Percentiles rank a stretch among this genome's conserved stretches.
phyloP scores from a whole-genome alignment of 805 yeast species.

The Hanseniaspora thailandica region DNA sequence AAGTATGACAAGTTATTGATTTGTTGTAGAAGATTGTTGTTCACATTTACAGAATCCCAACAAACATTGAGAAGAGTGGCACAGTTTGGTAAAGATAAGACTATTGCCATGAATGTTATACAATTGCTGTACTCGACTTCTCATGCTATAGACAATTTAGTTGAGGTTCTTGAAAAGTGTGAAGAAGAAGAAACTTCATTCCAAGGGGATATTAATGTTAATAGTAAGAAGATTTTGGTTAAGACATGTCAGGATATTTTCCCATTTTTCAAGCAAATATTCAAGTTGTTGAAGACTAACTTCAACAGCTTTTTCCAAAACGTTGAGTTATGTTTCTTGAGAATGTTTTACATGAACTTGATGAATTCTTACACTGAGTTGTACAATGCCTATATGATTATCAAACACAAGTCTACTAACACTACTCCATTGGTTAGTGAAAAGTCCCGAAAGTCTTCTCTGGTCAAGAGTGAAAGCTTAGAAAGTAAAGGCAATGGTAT shows the following conservation, averaged over 20 bases:
- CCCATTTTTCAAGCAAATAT: conserved; percentile 41
- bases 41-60: conserved; percentile 54
- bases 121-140: conserved; percentile 42
- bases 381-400: conserved; percentile 47
- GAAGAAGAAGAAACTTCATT: conserved; percentile 31
- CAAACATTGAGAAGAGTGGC: conserved; percentile 46
- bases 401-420: conserved; percentile 17
- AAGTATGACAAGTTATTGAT: conserved; percentile 26
- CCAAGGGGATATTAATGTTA: conserved; percentile 18
- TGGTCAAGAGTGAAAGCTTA: neutral
- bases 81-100: conserved; percentile 46
- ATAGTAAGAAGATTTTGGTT: conserved; percentile 30
- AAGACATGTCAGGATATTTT: conserved; percentile 31
- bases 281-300: conserved; percentile 38
- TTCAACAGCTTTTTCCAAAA: conserved; percentile 39
- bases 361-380: conserved; percentile 57
- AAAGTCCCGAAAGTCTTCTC: conserved; percentile 9
- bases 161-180: conserved; percentile 43
- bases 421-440: conserved; percentile 7
- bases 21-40: conserved; percentile 47
- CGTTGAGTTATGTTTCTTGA: conserved; percentile 51
- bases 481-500: conserved; percentile 16
- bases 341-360: conserved; percentile 50
- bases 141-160: conserved; percentile 44
- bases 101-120: conserved; percentile 43